phyloP scores from a whole-genome alignment of 371 early-diverging fungal species.

The Dichotomocladium elegans region DNA sequence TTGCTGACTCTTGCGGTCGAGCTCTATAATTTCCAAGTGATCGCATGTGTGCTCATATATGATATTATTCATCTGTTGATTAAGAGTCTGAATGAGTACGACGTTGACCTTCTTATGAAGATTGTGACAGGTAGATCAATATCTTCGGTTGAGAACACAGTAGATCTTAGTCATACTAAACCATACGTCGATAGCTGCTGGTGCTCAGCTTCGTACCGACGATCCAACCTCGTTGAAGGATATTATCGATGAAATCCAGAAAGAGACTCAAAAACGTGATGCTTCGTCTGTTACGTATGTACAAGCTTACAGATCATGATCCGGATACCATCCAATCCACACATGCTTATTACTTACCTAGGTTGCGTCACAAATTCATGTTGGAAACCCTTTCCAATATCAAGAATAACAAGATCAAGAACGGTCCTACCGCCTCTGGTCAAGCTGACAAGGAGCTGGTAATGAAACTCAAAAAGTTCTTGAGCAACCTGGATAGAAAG shows the following conservation, averaged over 20 bases:
- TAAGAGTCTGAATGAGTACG: conserved; percentile 66
- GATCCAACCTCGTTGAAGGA: conserved; percentile 88
- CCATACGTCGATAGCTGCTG: conserved; percentile 52
- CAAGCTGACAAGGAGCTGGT: conserved; percentile 59
- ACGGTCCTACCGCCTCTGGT: conserved; percentile 45
- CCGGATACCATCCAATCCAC: too few relatives aligned
- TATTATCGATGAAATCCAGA: conserved; percentile 73
- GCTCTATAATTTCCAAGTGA: conserved; percentile 87
- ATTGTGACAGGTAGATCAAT: conserved; percentile 72
- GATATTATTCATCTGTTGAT: conserved; percentile 78
- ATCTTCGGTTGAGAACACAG: too few relatives aligned
- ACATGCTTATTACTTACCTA: too few relatives aligned
- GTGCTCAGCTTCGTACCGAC: conserved; percentile 86
- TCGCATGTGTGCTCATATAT: conserved; percentile 83
- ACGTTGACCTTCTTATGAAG: conserved; percentile 85
- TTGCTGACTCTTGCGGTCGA: conserved; percentile 77
- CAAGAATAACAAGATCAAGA: conserved; percentile 90
- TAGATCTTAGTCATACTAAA: not conserved
- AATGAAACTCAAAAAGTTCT: conserved; percentile 76
- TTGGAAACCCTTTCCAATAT: conserved; percentile 87
- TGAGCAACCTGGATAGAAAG: conserved; percentile 66
- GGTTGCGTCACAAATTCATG: conserved; percentile 87
- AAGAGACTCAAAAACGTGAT: conserved; percentile 49
- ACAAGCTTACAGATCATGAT: too few relatives aligned
- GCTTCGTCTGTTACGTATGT: conserved; percentile 42